phyloP scores from a whole-genome alignment of 1,284 basidiomycete species.

The Baeospora myosura region DNA sequence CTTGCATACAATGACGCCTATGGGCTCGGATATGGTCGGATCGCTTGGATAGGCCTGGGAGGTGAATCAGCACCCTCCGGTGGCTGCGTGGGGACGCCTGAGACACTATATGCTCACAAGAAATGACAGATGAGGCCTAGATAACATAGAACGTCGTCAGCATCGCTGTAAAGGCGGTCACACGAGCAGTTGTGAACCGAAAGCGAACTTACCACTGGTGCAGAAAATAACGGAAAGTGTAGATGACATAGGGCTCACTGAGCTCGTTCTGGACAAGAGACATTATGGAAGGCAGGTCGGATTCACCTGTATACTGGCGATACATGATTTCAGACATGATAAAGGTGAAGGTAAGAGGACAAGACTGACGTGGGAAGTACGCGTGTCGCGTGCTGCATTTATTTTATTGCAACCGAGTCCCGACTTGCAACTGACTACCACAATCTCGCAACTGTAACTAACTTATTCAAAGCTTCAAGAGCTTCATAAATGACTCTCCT shows the following conservation, averaged over 20 bases:
- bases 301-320: conserved; percentile 67
- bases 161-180: conserved; percentile 14
- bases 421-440: too few species aligned
- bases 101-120: conserved; percentile 48
- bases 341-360: conserved; percentile 11
- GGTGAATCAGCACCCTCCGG: conserved; percentile 2
- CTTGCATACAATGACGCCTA: conserved; percentile 95
- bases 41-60: conserved; percentile 53
- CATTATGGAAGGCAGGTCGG: conserved; percentile 77
- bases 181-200: conserved; percentile 15
- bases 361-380: background rate
- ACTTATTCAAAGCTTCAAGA: too few species aligned
- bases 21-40: conserved; percentile 47
- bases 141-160: too few species aligned
- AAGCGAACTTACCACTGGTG: conserved; percentile 72
- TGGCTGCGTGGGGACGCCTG: background rate
- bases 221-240: conserved; percentile 91
- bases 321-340: conserved; percentile 55
- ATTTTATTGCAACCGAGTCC: too few species aligned
- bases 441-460: too few species aligned
- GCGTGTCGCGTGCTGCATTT: too few species aligned
- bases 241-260: conserved; percentile 93
- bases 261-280: conserved; percentile 85
- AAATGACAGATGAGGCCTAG: conserved; percentile 90
- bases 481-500: too few species aligned